Percentiles rank a stretch among this genome's conserved stretches.
These are phyloP conservation scores for Hypoxylon fragiforme DNA, from an alignment of 495 filamentous ascomycete species.

Conservation along the genomic window DNA sequence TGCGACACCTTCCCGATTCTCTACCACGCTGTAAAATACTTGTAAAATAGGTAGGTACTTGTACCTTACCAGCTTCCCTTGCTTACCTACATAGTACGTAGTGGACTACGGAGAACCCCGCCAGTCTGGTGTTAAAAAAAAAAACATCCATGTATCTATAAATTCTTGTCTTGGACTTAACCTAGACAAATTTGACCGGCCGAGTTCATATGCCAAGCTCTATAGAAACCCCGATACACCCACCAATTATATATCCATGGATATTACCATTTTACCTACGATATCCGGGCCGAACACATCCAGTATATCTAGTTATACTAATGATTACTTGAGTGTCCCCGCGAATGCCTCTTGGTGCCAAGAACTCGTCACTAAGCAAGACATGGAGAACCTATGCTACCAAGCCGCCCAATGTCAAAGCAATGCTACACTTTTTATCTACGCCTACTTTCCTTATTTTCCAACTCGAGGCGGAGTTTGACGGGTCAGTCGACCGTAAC, in stretches of 20 bases:
- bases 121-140: constrained; percentile 10
- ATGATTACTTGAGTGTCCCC: not conserved
- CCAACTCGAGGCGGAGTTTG: not conserved
- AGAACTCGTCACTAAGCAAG: constrained; percentile 15
- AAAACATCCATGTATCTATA: not conserved
- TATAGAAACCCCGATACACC: not conserved
- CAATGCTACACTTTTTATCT: constrained; percentile 7
- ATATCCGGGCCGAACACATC: constrained; percentile 1
- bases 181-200: constrained; percentile 2
- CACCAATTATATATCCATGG: not conserved
- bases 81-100: no score
- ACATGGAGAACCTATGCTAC: constrained; percentile 1
- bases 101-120: no score
- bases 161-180: not conserved
- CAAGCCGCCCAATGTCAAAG: not conserved
- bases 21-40: no score
- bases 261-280: constrained; percentile 4
- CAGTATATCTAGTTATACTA: constrained; percentile 10
- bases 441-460: not conserved
- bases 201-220: not conserved
- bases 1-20: no score
- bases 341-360: constrained; percentile 10
- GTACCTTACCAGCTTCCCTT: no score
- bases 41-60: no score
- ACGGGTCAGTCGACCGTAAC: constrained; percentile 1